Evolutionary conservation across 352 stramenopile species (phyloP), one percentile per base, ranked within the genome.

Genomic region (Phytophthora multivora): DNA sequence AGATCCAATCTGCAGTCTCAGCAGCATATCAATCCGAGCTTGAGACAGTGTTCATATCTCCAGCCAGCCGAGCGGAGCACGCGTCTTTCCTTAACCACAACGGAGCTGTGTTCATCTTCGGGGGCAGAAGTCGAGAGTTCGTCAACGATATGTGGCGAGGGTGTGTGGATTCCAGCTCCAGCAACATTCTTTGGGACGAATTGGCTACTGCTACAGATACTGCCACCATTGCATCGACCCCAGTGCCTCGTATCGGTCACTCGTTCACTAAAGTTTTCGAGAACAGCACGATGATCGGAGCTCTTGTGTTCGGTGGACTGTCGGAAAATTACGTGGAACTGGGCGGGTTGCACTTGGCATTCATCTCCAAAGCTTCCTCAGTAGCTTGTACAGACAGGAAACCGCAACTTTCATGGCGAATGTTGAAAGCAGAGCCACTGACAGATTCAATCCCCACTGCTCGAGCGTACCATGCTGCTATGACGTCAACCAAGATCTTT

Each of bases 81-180:
- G 79, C 81, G 16, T 75, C 71, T 0, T 83, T 88, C 41, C 39
- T 68, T 7, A 57, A 66, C 23, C 33, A 65, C 5, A 48, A 55
- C 5, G 71, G 63, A 12, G 42, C 70, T 30, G 54, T 87, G 11
- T 83, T 77, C 35, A 30, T 88, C 36, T 90, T 88, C 38, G 80
- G 80, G 4, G 80, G 80, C 1, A 75, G 81, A 48, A 86, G 71
- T 43, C 71, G 74, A 23, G 76, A 77, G 47, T 86, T 89, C 30
- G 59, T 85, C 15, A 81, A 84, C 42, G 81, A 91, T 48, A 71
- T 64, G 19, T 91, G 81, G 79, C 73, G 82, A n/a, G 51, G 80
- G 11, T 89, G 81, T 30, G 31, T 91, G 8, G 63, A 82, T 23
- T 64, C 70, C 49, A 79, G 66, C 51, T 66, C 65, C 0, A 42